Evolutionary conservation across 331 rosid species (phyloP), one percentile per base, ranked within the genome.

Genomic region (Cucumis variabilis): DNA sequence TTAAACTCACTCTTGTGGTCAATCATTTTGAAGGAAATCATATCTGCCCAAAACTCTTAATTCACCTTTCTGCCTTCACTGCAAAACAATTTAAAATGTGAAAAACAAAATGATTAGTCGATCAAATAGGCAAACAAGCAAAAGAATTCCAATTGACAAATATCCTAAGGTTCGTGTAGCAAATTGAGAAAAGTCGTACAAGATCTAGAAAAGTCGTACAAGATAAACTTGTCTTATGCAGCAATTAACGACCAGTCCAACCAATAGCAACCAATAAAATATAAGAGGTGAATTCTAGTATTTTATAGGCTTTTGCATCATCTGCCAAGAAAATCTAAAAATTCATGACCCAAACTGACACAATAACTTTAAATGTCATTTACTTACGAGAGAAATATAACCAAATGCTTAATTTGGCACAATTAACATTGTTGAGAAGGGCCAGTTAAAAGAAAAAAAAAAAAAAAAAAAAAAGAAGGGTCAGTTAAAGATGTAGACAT

Each of bases 11-110:
- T 97, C 92, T 95, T 97, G 86, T 98, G 94, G 90, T 97, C 99
- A 89, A 94, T 97, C 99, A 97, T 97, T 93, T 97, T 98, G 88
- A 95, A 94, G 82, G 97, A 92, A 90, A 97, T 97, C 98, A 95
- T 97, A 88, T 92, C 89, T 33, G 71, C 92, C 62, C 87, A 86
- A 63, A 66, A 90, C 76, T 65, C 89, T 88, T 88, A 78, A 80
- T 66, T 82, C 87, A 83, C 60, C 79, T 73, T 70, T 71, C 73
- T 19, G 68, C 79, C 70, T 86, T 81, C 90, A 86, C 89, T 71
- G 88, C 79, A 66, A 78, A 66, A 74, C 62, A 50, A 7, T 13
- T 10, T n/a, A 70, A 70, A 68, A 30, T 4, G 11, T 27, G 9
- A 68, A 62, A 20, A n/a, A 55, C 10, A 44, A 44, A 44, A 44